Base-by-base conservation (phyloP, 2,329 filamentous ascomycete species). In the Monascus ruber region DNA sequence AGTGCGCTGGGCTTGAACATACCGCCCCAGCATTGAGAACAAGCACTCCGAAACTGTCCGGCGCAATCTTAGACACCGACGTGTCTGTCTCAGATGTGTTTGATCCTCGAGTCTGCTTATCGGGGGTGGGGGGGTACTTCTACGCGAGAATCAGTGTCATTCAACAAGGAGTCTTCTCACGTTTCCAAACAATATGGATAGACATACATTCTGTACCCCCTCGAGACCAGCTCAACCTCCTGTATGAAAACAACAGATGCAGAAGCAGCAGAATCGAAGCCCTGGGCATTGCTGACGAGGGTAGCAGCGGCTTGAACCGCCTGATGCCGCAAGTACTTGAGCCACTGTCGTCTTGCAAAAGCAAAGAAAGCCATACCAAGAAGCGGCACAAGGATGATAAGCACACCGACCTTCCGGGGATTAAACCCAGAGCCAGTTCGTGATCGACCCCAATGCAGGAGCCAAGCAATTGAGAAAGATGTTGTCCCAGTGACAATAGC, bases 221-320 rank as follows among this genome's bases (percentile, higher is more conserved):
- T 78, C 26, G 88, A 93, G 25, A 95, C 87, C 27, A 95, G 72
- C 65, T 95, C 88, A n/a, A 95, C 87, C 63, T 95, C 88, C 59
- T 94, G 88, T 45, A 95, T 81, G 43, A 94, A 74, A 31, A 83
- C 79, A 40, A 94, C 70, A 2, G 85, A 83, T 27, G 85, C 82
- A 31, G 80, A 79, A 32, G 77, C 79, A 24, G 81, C 81, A 32
- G 80, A 77, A 61, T 95, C 87, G 50, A 93, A 86, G 36, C 81
- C 78, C 55, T 93, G 85, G 31, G 86, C 79, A 53, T 78, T 80
- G 35, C 76, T 70, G 34, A 91, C 79, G 47, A 94, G 78, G 1
- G 70, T 64, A 7, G 77, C 76, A 4, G 83, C 78, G 45, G 81
- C 77, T 28, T 77, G 70, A 31, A 94, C 71, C 0, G 83, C 80